These are phyloP conservation scores for Colletotrichum lupini DNA, from an alignment of 2,329 filamentous ascomycete genomes.

Conservation along the genomic window DNA sequence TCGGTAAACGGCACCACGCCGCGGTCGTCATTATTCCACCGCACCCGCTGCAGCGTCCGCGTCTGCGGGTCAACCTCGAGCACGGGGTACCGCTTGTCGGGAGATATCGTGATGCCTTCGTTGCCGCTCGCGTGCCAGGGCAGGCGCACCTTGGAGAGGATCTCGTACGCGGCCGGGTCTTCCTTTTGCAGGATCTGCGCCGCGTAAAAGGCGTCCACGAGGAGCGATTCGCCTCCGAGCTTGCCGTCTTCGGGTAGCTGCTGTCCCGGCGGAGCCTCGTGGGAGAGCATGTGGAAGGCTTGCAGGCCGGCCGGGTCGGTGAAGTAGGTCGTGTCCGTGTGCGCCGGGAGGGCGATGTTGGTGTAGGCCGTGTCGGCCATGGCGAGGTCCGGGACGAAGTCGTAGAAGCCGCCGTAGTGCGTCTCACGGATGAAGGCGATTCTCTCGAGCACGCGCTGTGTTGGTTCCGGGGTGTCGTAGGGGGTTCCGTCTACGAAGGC, in stretches of 20 bases:
- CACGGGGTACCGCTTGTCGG: constrained; percentile 77
- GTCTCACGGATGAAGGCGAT: constrained; percentile 91
- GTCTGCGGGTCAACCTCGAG: constrained; percentile 66
- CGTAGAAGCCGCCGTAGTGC: constrained; percentile 84
- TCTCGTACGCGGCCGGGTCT: constrained; percentile 65
- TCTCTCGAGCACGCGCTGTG: constrained; percentile 78
- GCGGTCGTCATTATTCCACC: constrained; percentile 95
- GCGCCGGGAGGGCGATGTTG: constrained; percentile 81
- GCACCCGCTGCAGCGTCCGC: constrained; percentile 65
- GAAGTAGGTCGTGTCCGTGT: constrained; percentile 98
- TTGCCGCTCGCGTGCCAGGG: constrained; percentile 93
- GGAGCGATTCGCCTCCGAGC: constrained; percentile 79
- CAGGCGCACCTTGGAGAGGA: constrained; percentile 68
- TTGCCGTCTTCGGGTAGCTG: constrained; percentile 36
- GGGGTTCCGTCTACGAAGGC: constrained; percentile 81
- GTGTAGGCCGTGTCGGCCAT: constrained; percentile 95
- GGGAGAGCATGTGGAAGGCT: constrained; percentile 90
- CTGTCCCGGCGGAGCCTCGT: constrained; percentile 66
- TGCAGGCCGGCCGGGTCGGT: constrained; percentile 91
- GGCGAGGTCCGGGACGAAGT: constrained; percentile 90
- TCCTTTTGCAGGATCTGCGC: constrained; percentile 69
- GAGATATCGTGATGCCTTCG: constrained; percentile 81
- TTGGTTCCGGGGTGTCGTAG: constrained; percentile 72
- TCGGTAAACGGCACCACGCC: constrained; percentile 71
- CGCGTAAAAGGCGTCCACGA: constrained; percentile 88